Conservation (phyloP, 2,329 filamentous ascomycete species). For the Coniochaeta prunicola region DNA sequence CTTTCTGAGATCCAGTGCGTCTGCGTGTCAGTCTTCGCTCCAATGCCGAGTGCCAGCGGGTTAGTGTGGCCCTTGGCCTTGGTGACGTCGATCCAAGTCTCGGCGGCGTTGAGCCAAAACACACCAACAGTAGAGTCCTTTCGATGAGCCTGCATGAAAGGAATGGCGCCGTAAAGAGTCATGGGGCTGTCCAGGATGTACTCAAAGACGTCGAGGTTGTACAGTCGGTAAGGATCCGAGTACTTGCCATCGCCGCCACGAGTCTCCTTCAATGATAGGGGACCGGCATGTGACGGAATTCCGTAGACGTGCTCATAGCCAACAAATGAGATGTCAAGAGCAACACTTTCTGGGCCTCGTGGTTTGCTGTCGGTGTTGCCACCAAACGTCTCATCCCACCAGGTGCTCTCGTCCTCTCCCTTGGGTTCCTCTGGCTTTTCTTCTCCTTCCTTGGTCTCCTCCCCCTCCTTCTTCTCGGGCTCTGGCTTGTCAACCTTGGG, state of each 20-base stretch:
- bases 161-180: slow-evolving; percentile 96
- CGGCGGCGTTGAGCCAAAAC: slow-evolving; percentile 95
- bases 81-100: slow-evolving; percentile 94
- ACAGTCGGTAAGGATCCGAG: slow-evolving; percentile 84
- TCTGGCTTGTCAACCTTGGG: slow-evolving; percentile 63
- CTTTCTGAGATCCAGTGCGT: slow-evolving; percentile 97
- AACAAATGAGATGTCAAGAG: slow-evolving; percentile 83
- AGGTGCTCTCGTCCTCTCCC: slow-evolving; percentile 75
- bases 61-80: slow-evolving; percentile 71
- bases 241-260: slow-evolving; percentile 82
- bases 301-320: slow-evolving; percentile 91
- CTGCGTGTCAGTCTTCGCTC: slow-evolving; percentile 65
- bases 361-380: slow-evolving; percentile 94
- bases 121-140: slow-evolving; percentile 91
- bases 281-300: slow-evolving; percentile 86
- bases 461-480: slow-evolving; percentile 47
- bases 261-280: slow-evolving; percentile 83
- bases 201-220: slow-evolving; percentile 96
- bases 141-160: slow-evolving; percentile 94
- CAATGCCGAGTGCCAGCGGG: slow-evolving; percentile 65
- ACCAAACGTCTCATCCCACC: slow-evolving; percentile 97
- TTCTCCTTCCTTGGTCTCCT: slow-evolving; percentile 32
- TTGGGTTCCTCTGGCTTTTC: slow-evolving; percentile 27
- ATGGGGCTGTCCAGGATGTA: slow-evolving; percentile 96
- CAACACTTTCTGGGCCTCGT: slow-evolving; percentile 87